These are phyloP conservation scores for Sphaerulina vaccinii DNA, from an alignment of 2,329 filamentous ascomycete species.

Conservation along the genomic window DNA sequence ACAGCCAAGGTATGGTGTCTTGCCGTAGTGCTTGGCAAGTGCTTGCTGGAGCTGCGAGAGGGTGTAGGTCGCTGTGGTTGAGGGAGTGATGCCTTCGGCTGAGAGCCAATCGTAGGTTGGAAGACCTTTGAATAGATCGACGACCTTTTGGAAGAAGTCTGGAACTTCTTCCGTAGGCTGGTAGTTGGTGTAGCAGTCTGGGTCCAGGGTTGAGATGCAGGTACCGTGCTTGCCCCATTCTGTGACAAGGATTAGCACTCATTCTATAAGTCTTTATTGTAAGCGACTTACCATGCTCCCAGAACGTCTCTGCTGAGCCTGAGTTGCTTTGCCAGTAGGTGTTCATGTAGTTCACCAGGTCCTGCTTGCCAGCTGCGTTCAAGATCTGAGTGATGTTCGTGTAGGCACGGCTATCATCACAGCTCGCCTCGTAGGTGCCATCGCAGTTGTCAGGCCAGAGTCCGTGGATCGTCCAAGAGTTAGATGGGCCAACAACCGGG, in stretches of 20 bases:
- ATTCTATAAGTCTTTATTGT: not conserved
- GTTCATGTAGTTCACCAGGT: conserved; percentile 65
- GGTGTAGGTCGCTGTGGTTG: conserved; percentile 57
- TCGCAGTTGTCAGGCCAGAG: conserved; percentile 61
- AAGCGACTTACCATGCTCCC: conserved; percentile 46
- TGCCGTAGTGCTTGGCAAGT: conserved; percentile 51
- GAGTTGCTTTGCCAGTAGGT: conserved; percentile 70
- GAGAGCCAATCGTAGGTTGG: conserved; percentile 64
- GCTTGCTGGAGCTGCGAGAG: conserved; percentile 59
- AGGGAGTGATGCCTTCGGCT: conserved; percentile 60
- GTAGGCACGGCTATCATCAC: conserved; percentile 62
- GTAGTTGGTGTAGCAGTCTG: conserved; percentile 61
- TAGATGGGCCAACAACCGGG: conserved; percentile 62
- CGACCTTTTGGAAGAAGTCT: conserved; percentile 67
- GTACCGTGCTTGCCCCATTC: conserved; percentile 59
- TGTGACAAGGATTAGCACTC: not conserved
- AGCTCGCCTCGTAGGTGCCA: conserved; percentile 66
- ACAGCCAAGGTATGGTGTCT: conserved; percentile 62
- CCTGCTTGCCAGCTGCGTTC: conserved; percentile 51
- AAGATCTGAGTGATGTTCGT: conserved; percentile 66
- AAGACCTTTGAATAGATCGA: conserved; percentile 64
- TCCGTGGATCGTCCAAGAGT: conserved; percentile 74
- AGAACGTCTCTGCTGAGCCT: conserved; percentile 63
- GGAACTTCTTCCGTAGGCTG: conserved; percentile 62
- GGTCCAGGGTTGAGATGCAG: conserved; percentile 67